Evolutionary conservation across 768 basidiomycete species (phyloP), one percentile per base, ranked within the genome.

Genomic region (Xerocomellus chrysenteron): DNA sequence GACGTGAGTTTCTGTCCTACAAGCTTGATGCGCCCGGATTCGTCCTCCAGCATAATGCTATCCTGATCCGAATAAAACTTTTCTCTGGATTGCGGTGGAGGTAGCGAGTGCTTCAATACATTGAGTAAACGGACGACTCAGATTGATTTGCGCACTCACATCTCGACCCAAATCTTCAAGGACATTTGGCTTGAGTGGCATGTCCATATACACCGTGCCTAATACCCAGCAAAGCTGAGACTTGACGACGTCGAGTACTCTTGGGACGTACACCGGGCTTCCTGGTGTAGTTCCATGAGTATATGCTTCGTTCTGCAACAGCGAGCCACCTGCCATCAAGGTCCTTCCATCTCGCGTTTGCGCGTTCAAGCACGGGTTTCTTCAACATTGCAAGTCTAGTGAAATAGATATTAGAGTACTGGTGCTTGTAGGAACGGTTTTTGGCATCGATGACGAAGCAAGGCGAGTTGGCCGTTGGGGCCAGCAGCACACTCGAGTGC

Each of bases 101-200:
- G 88, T 60, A 97, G 85, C 48, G 93, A 92, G 72, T 92, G 90
- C 96, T 98, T 67, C 41, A 56, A 47, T 12, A 48, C 44, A 2
- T 33, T 59, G 50, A 54, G 50, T 42, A 33, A 50, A 52, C 47
- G 52, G 54, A 57, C 14, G 33, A 37, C 4, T 24, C 26, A 16
- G 41, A 60, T 58, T 21, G 50, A 46, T 42, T 50, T 52, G 47
- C 21, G 36, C 21, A 78, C 92, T 63, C 66, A 98, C 97, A 65
- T 99, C 94, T 70, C 91, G 82, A 24, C 88, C 93, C 61, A 98
- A 83, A 60, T 99, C 97, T 64, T 94, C 90, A 59, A 99, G 80
- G n/a, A 99, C 91, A 66, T 98, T 98, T 0, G 96, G 96, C 68
- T 99, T 99, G 50, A 98, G 78, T 10, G 94, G 92, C 97, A 99